A percentile compares a stretch with the other conserved stretches of the same genome.
These are phyloP conservation scores for Alternaria incomplexa DNA, from an alignment of 2,329 filamentous ascomycete genomes.

Conservation along the genomic window DNA sequence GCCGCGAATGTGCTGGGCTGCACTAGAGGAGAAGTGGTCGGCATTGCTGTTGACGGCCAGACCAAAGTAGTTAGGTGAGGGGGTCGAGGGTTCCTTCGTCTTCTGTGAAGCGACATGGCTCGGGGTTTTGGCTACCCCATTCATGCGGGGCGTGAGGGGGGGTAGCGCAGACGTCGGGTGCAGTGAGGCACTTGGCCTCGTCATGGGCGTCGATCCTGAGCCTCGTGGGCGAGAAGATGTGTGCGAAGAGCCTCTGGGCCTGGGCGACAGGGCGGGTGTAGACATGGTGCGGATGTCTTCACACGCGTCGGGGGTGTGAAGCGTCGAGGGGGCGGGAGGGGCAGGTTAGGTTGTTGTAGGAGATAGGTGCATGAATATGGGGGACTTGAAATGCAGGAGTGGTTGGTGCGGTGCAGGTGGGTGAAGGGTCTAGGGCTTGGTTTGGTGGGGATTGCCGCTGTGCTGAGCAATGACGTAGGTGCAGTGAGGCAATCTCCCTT, in stretches of 20 bases:
- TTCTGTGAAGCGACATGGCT: conserved; percentile 29
- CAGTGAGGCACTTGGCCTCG: conserved; percentile 34
- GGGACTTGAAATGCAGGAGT: conserved; percentile 9
- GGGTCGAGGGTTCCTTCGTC: conserved; percentile 40
- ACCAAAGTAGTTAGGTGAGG: conserved; percentile 88
- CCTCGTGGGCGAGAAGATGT: conserved; percentile 30
- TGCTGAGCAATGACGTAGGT: conserved; percentile 12
- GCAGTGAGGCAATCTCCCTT: conserved; percentile 4
- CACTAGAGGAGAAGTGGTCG: conserved; percentile 67
- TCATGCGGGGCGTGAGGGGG: conserved; percentile 40
- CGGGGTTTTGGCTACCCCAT: conserved; percentile 44
- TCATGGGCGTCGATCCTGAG: conserved; percentile 37
- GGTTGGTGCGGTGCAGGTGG: conserved; percentile 4
- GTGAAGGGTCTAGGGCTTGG: conserved; percentile 3
- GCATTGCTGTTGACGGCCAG: conserved; percentile 65
- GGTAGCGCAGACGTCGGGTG: conserved; percentile 31
- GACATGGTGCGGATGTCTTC: conserved; percentile 34
- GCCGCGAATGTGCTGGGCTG: conserved; percentile 65
- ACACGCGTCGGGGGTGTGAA: conserved; percentile 12
- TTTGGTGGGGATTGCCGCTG: conserved; percentile 14
- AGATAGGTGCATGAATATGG: conserved; percentile 33
- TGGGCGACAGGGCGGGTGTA: conserved; percentile 43
- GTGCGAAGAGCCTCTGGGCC: conserved; percentile 38
- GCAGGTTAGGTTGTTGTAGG: conserved; percentile 17
- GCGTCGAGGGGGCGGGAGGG: conserved; percentile 16